Evolutionary conservation across 169 alveolate genomes (phyloP).

Genomic region (Plasmodium chabaudi): DNA sequence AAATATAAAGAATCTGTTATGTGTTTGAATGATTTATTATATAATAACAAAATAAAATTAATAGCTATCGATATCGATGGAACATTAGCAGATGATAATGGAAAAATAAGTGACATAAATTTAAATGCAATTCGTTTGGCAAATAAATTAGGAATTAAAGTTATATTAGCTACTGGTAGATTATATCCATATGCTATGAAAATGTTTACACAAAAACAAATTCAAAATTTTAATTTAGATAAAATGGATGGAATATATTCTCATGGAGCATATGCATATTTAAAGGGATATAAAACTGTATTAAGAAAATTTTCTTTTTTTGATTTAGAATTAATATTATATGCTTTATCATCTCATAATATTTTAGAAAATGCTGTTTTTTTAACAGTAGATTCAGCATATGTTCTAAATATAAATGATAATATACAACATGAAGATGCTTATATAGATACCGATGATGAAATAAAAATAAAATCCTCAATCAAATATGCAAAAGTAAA

Average conservation of each 20-base stretch:
- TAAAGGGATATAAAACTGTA: conserved; percentile 27
- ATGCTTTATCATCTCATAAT: conserved; percentile 23
- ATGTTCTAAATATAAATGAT: conserved; percentile 13
- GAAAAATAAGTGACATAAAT: conserved; percentile 30
- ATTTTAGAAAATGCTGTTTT: conserved; percentile 19
- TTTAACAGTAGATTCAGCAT: conserved; percentile 24
- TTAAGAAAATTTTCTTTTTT: conserved; percentile 19
- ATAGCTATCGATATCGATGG: conserved; percentile 68
- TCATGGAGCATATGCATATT: conserved; percentile 32
- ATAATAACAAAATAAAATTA: conserved; percentile 21
- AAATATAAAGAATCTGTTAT: conserved; percentile 27
- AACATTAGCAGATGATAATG: conserved; percentile 25
- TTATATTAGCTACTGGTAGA: conserved; percentile 55
- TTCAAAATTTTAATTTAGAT: conserved; percentile 6
- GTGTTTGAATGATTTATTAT: conserved; percentile 22
- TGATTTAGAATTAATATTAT: conserved; percentile 22
- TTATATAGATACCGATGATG: neutral
- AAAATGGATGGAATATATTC: conserved; percentile 55
- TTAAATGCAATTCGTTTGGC: conserved; percentile 15
- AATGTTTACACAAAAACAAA: conserved; percentile 37
- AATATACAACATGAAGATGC: neutral
- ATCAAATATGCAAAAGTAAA: neutral
- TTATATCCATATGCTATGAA: neutral
- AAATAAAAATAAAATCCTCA: neutral
- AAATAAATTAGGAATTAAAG: conserved; percentile 27